These are phyloP conservation scores for Crucihimalaya himalaica DNA, from an alignment of 345 rosid genomes.

Conservation along the genomic window DNA sequence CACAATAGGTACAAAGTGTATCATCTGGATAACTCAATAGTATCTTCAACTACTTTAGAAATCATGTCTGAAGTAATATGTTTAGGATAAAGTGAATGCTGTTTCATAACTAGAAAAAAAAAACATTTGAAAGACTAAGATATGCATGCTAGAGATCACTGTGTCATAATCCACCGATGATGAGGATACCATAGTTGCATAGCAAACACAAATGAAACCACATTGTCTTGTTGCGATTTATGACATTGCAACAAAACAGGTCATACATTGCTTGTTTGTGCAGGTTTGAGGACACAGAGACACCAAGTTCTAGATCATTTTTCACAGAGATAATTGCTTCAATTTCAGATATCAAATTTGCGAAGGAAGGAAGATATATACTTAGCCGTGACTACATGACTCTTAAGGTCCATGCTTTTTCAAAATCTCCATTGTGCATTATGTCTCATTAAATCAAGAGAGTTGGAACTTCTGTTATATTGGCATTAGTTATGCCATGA, in stretches of 20 bases:
- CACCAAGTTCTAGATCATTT: conserved; percentile 75
- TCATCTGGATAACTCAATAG: neutral
- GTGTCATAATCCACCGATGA: conserved; percentile 5
- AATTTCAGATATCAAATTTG: conserved; percentile 84
- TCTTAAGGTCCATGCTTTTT: conserved; percentile 58
- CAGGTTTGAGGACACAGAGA: conserved; percentile 90
- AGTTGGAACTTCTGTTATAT: conserved; percentile 4
- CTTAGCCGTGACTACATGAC: conserved; percentile 97
- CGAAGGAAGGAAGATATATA: conserved; percentile 76
- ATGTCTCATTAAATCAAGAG: conserved; percentile 7
- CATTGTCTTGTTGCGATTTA: neutral
- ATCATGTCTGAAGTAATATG: neutral
- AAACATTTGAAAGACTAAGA: neutral
- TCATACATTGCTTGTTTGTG: conserved; percentile 27
- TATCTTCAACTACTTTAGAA: neutral
- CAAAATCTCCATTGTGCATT: neutral
- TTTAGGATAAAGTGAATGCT: neutral
- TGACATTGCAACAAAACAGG: neutral
- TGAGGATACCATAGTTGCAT: conserved; percentile 18
- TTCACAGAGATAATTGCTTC: conserved; percentile 97
- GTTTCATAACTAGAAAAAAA: neutral
- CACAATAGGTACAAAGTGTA: neutral
- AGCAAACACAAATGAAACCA: conserved; percentile 15
- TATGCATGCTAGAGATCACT: neutral
- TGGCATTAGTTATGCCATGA: conserved; percentile 13